These are phyloP conservation scores for Turritis glabra DNA, from an alignment of 345 rosid genomes.

Conservation along the genomic window DNA sequence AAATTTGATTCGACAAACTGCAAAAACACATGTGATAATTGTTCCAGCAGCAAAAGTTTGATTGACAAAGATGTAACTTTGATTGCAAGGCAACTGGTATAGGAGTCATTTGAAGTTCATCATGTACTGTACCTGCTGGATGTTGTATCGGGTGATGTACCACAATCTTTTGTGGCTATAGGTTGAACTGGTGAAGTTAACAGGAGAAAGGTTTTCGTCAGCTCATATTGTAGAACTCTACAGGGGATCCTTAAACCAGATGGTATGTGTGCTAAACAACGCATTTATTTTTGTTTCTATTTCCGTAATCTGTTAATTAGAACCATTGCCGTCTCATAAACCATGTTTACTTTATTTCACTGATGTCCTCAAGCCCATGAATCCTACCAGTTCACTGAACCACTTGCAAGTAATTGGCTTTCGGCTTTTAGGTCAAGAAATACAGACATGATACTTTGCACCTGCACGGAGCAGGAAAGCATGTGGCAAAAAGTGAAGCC, in stretches of 20 bases:
- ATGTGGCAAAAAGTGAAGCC: conserved; percentile 73
- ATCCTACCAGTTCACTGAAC: not conserved
- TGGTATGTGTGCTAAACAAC: conserved; percentile 47
- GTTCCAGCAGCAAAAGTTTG: conserved; percentile 57
- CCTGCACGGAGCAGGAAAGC: conserved; percentile 92
- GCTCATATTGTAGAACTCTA: conserved; percentile 85
- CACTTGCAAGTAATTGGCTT: conserved; percentile 14
- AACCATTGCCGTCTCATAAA: conserved; percentile 5
- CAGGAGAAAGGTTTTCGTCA: conserved; percentile 74
- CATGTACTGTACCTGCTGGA: conserved; percentile 15
- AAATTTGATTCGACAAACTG: conserved; percentile 75
- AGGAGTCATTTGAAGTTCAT: conserved; percentile 11
- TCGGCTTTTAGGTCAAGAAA: conserved; percentile 64
- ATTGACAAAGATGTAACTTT: conserved; percentile 82
- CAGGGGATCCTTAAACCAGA: conserved; percentile 87
- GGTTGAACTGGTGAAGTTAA: conserved; percentile 84
- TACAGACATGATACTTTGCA: conserved; percentile 74
- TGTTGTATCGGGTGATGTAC: not conserved
- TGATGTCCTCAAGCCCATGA: not conserved
- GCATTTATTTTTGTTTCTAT: not conserved
- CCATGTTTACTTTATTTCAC: not conserved
- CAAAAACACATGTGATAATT: conserved; percentile 82
- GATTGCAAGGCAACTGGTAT: conserved; percentile 83
- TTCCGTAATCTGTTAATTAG: not conserved
- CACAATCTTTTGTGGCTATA: conserved; percentile 31